Conservation (phyloP, 208 protist species). For the Leishmania arabica region DNA sequence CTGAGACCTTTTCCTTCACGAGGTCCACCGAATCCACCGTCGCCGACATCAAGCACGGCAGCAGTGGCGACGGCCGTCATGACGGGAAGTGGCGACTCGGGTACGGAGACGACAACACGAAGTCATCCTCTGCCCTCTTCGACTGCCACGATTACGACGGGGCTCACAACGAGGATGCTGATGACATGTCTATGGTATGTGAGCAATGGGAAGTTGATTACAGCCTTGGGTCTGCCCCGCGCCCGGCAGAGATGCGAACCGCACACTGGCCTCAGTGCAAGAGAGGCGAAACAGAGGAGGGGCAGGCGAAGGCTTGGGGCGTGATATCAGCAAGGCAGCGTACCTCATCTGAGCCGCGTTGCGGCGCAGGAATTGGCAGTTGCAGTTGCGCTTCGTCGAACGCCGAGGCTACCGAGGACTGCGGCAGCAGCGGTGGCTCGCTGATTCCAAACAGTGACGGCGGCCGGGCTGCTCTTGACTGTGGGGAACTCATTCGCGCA, state of each 20-base stretch:
- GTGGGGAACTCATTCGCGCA: neutral
- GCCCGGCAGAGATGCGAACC: neutral
- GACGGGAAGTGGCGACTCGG: neutral
- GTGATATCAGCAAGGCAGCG: neutral
- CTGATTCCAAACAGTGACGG: neutral
- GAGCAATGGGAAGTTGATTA: neutral
- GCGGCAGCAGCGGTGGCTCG: neutral
- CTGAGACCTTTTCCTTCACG: constrained; percentile 13
- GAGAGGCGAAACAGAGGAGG: neutral
- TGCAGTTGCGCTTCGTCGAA: neutral
- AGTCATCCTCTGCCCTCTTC: neutral
- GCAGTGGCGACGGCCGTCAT: neutral
- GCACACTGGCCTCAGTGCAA: neutral
- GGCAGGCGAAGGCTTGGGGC: too few species aligned
- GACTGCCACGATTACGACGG: neutral
- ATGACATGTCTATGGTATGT: neutral
- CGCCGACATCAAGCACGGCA: neutral
- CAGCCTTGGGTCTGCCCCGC: neutral
- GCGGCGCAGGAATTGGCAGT: neutral
- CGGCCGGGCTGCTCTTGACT: neutral
- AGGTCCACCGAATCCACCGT: constrained; percentile 1
- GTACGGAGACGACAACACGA: neutral
- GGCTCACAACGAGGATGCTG: neutral
- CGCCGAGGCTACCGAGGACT: neutral
- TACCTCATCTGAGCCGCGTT: neutral